Evolutionary conservation across 768 basidiomycete genomes (phyloP).

Genomic region (Amyloporia xantha): DNA sequence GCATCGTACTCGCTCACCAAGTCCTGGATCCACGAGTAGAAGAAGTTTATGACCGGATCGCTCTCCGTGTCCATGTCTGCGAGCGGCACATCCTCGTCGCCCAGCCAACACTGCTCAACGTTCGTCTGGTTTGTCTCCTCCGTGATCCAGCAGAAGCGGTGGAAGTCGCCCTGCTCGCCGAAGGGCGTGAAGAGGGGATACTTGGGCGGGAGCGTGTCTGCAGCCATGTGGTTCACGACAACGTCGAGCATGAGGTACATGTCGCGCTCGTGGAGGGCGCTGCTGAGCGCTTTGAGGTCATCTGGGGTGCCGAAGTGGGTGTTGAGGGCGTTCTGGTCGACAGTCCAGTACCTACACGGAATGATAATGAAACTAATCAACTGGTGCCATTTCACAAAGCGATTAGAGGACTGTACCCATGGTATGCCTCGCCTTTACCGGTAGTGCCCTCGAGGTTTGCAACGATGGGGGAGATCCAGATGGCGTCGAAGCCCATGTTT

Average conservation of each 20-base stretch:
- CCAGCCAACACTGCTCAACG: slow-evolving; percentile 56
- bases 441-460: slow-evolving; percentile 42
- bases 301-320: slow-evolving; percentile 43
- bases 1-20: slow-evolving; percentile 41
- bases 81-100: slow-evolving; percentile 43
- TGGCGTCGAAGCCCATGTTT: slow-evolving; percentile 53
- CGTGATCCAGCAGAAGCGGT: slow-evolving; percentile 33
- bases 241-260: slow-evolving; percentile 61
- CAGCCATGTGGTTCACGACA: slow-evolving; percentile 57
- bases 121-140: slow-evolving; percentile 40
- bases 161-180: slow-evolving; percentile 30
- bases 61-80: slow-evolving; percentile 54
- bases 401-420: slow-evolving; percentile 37
- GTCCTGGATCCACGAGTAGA: slow-evolving; percentile 41
- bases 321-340: slow-evolving; percentile 42
- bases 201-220: slow-evolving; percentile 21
- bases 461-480: slow-evolving; percentile 54
- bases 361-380: no score
- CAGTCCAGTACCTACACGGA: slow-evolving; percentile 48
- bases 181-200: slow-evolving; percentile 26
- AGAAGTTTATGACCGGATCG: slow-evolving; percentile 32
- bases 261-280: slow-evolving; percentile 41
- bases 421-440: slow-evolving; percentile 49
- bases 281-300: slow-evolving; percentile 44
- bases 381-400: no score